These are phyloP conservation scores for Tremellales sp. DNA, from an alignment of 1,284 basidiomycete genomes.

Conservation along the genomic window DNA sequence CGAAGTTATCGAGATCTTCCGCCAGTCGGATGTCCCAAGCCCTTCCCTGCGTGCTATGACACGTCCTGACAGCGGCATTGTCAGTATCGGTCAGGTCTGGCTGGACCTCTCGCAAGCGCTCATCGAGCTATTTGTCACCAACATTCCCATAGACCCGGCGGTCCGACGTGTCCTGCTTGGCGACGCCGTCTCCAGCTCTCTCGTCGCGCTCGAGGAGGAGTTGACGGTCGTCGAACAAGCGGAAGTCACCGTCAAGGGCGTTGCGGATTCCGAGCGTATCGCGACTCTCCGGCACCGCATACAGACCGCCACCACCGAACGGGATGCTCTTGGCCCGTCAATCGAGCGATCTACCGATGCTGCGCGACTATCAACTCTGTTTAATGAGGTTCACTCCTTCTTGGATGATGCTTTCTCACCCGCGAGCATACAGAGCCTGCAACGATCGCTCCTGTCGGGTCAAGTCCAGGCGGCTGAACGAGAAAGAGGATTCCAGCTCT, in stretches of 20 bases:
- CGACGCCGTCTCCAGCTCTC: constrained; percentile 55
- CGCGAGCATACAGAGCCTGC: constrained; percentile 34
- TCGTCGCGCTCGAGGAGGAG: constrained; percentile 55
- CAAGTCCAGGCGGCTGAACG: constrained; percentile 31
- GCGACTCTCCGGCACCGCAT: constrained; percentile 44
- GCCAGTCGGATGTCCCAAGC: constrained; percentile 11
- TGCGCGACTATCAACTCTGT: constrained; percentile 66
- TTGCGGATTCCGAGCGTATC: constrained; percentile 55
- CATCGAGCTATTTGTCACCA: constrained; percentile 67
- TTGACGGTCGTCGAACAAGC: constrained; percentile 58
- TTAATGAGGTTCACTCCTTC: constrained; percentile 76
- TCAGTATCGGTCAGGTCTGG: constrained; percentile 55
- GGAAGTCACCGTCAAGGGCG: constrained; percentile 63
- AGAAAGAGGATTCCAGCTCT: constrained; percentile 48
- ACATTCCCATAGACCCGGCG: constrained; percentile 82
- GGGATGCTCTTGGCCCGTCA: constrained; percentile 33
- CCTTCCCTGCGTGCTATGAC: constrained; percentile 2
- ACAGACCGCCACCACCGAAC: constrained; percentile 21
- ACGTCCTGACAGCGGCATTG: constrained; percentile 8
- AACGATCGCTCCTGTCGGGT: constrained; percentile 19
- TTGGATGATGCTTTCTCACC: constrained; percentile 39
- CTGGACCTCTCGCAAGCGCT: constrained; percentile 56
- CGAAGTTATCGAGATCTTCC: neutral
- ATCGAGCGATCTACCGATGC: constrained; percentile 53
- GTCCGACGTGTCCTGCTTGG: constrained; percentile 60